Evolutionary conservation across 257 asterid species (phyloP), one percentile per base, ranked within the genome.

Genomic region (Solanum bulbocastanum): DNA sequence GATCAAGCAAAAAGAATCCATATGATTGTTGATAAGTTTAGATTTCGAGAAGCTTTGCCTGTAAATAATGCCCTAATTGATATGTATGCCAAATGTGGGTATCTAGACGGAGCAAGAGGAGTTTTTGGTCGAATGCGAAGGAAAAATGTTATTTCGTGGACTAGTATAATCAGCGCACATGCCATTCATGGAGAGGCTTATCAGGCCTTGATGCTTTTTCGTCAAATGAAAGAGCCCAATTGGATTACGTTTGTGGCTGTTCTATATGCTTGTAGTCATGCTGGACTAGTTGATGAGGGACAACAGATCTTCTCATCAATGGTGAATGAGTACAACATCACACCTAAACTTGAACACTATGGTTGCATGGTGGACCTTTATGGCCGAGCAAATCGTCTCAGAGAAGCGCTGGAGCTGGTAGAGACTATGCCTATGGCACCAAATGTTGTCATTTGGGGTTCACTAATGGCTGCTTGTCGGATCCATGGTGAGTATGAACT

Each of bases 361-460:
- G 98, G 98, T 65, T 96, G 98, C 91, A 91, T 95, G 98, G 96
- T 95, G 2, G 98, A 96, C 88, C 94, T 95, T 46, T 94, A 91
- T 78, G 96, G 95, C 83, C 92, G 97, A 83, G 96, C 96, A 2
- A 94, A 93, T 91, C 91, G 83, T 85, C 91, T 94, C 40, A 88
- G 79, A 84, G 90, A 92, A 87, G 96, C 98, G 44, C 88, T 93
- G 10, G 93, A 92, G 92, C 85, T 95, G 7, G 94, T 93, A 6
- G 96, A 96, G 92, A 90, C 68, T 32, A 95, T 93, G 98, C 98
- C 96, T 20, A 86, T 94, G 93, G 94, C 96, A 16, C 98, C 98
- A 52, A 96, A 93, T 73, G 91, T 92, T 49, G 87, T 94, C 88
- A 90, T 95, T 39, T 96, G 98, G 98, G 96, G 96, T 25, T 96